These are phyloP conservation scores for Ambrosia trifida DNA, from an alignment of 129 eudicot genomes.

Conservation along the genomic window DNA sequence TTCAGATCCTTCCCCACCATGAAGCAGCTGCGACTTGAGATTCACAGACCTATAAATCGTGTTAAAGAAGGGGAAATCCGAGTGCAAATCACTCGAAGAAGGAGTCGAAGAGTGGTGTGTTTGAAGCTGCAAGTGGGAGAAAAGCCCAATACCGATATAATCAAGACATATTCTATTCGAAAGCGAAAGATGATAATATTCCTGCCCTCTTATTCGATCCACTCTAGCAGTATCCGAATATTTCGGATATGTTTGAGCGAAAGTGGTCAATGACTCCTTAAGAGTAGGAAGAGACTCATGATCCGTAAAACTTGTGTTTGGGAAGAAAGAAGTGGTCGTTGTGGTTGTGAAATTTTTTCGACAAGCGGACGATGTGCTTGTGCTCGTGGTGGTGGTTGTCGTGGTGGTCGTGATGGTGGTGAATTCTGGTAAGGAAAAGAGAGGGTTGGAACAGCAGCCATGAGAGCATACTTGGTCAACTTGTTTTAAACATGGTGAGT, in stretches of 20 bases:
- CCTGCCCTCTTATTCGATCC: constrained; percentile 65
- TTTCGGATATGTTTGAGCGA: constrained; percentile 62
- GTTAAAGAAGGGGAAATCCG: constrained; percentile 56
- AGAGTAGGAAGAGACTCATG: constrained; percentile 77
- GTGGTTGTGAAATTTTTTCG: constrained; percentile 56
- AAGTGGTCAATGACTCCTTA: constrained; percentile 57
- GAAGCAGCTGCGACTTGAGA: constrained; percentile 65
- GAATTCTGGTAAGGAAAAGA: constrained; percentile 33
- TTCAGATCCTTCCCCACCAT: constrained; percentile 62
- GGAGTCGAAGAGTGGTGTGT: constrained; percentile 34
- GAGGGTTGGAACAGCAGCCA: constrained; percentile 66
- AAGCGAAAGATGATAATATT: constrained; percentile 58
- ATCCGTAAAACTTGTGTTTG: constrained; percentile 65
- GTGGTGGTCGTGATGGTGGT: constrained; percentile 35
- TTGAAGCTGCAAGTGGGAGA: constrained; percentile 71
- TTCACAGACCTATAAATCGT: constrained; percentile 54
- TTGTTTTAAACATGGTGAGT: constrained; percentile 56
- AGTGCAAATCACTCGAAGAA: constrained; percentile 31
- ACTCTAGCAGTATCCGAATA: constrained; percentile 53
- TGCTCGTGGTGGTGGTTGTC: constrained; percentile 38
- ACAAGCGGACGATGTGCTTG: constrained; percentile 50
- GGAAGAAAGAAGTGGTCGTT: constrained; percentile 65
- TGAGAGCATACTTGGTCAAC: constrained; percentile 46
- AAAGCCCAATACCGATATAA: constrained; percentile 84
- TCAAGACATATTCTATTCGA: constrained; percentile 74